These are phyloP conservation scores for Apocynum venetum DNA, from an alignment of 257 asterid species.

Conservation along the genomic window DNA sequence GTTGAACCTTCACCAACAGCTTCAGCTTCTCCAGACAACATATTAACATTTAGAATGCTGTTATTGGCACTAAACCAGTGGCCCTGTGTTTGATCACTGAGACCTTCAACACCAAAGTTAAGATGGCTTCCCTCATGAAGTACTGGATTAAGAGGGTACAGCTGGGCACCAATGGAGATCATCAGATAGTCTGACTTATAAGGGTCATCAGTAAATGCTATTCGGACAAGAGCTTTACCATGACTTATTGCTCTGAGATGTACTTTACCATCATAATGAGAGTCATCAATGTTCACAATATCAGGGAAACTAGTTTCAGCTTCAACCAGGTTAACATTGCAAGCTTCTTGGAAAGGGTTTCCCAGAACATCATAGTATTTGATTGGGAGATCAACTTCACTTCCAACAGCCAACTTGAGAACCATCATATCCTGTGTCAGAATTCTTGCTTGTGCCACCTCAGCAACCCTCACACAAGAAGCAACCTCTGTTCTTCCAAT, in stretches of 20 bases:
- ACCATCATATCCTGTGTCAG: constrained; percentile 42
- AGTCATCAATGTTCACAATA: constrained; percentile 45
- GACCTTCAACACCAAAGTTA: constrained; percentile 54
- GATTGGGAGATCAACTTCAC: constrained; percentile 56
- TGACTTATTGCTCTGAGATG: constrained; percentile 46
- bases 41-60: constrained; percentile 49
- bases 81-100: constrained; percentile 46
- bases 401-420: constrained; percentile 56
- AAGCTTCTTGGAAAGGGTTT: constrained; percentile 75
- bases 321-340: constrained; percentile 48
- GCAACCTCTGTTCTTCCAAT: constrained; percentile 84
- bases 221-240: constrained; percentile 67
- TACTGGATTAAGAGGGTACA: constrained; percentile 68
- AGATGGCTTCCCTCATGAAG: constrained; percentile 56
- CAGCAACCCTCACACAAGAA: constrained; percentile 76
- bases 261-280: constrained; percentile 38
- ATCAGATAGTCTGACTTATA: constrained; percentile 57
- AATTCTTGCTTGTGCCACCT: constrained; percentile 72
- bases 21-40: constrained; percentile 67
- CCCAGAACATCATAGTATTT: constrained; percentile 67
- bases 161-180: constrained; percentile 64
- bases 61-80: constrained; percentile 69
- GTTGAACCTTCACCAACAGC: constrained; percentile 67
- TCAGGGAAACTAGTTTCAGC: constrained; percentile 70
- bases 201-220: constrained; percentile 45